Conservation (phyloP, 768 basidiomycete genomes). For the Lanmaoa pseudosensibilis region DNA sequence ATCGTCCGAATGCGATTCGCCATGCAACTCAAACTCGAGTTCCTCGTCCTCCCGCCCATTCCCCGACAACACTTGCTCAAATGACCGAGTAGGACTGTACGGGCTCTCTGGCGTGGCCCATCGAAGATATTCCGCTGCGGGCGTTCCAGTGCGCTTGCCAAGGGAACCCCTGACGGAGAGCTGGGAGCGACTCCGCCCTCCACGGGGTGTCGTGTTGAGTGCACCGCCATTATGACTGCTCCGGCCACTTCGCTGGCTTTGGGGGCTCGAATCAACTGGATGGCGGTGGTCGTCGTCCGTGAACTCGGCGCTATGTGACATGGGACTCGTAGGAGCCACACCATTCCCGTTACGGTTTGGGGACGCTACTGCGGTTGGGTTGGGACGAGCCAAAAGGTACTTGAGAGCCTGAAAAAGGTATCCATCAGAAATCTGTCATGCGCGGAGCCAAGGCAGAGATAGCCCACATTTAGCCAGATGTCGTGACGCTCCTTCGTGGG, state of each 20-base stretch:
- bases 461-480: slow-evolving; percentile 87
- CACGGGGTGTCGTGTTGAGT: slow-evolving; percentile 76
- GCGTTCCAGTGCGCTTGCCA: slow-evolving; percentile 85
- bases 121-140: slow-evolving; percentile 87
- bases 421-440: slow-evolving; percentile 8
- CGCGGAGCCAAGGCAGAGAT: slow-evolving; percentile 6
- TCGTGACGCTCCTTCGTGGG: slow-evolving; percentile 94
- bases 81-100: slow-evolving; percentile 72
- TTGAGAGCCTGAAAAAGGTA: slow-evolving; percentile 68
- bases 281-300: slow-evolving; percentile 55
- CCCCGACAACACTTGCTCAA: slow-evolving; percentile 47
- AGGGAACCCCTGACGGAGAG: slow-evolving; percentile 70
- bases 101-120: slow-evolving; percentile 76
- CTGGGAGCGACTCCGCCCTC: slow-evolving; percentile 76
- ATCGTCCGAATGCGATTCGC: slow-evolving; percentile 66
- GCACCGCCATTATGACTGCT: slow-evolving; percentile 59
- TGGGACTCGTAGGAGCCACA: slow-evolving; percentile 48
- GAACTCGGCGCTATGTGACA: slow-evolving; percentile 42
- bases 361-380: slow-evolving; percentile 24
- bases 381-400: slow-evolving; percentile 83
- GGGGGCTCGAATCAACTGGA: slow-evolving; percentile 56
- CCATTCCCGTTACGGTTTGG: slow-evolving; percentile 34
- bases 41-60: slow-evolving; percentile 55
- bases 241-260: slow-evolving; percentile 70
- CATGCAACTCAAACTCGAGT: slow-evolving; percentile 82